Conservation (phyloP, 1,284 basidiomycete genomes). For the Ceratobasidium sp. region DNA sequence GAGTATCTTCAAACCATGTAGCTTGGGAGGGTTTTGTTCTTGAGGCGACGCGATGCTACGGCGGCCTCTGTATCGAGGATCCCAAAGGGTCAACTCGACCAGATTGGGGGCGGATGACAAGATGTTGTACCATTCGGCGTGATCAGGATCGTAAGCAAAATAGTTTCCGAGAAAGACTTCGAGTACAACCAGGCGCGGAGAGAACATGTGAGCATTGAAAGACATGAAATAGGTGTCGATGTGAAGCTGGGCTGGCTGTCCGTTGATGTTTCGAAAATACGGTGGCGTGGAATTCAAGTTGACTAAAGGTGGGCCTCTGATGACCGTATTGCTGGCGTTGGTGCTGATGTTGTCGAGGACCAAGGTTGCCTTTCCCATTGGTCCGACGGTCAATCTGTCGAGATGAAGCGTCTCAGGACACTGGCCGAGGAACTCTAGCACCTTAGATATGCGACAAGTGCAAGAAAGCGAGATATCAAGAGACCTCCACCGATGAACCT, state of each 20-base stretch:
- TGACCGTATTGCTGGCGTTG: not conserved
- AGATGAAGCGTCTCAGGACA: not conserved
- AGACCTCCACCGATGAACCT: not conserved
- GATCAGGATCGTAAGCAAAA: not conserved
- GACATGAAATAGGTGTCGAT: constrained; percentile 9
- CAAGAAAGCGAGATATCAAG: not conserved
- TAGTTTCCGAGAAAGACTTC: constrained; percentile 6
- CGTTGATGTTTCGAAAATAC: constrained; percentile 10
- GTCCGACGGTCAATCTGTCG: constrained; percentile 1
- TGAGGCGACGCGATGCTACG: not conserved
- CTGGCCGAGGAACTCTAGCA: not conserved
- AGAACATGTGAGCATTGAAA: not conserved
- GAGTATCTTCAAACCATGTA: not conserved
- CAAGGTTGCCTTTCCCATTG: not conserved
- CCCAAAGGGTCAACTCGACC: constrained; percentile 7
- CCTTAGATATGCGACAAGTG: not conserved
- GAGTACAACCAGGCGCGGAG: not conserved
- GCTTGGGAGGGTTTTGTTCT: not conserved
- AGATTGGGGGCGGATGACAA: constrained; percentile 8
- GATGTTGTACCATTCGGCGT: constrained; percentile 7
- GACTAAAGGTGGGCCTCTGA: not conserved
- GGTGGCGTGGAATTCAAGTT: not conserved
- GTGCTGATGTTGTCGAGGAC: not conserved
- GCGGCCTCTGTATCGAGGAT: not conserved
- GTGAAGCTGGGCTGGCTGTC: constrained; percentile 8